These are phyloP conservation scores for Phalaenopsis hybrid DNA, from an alignment of 116 monocot species.

Conservation along the genomic window DNA sequence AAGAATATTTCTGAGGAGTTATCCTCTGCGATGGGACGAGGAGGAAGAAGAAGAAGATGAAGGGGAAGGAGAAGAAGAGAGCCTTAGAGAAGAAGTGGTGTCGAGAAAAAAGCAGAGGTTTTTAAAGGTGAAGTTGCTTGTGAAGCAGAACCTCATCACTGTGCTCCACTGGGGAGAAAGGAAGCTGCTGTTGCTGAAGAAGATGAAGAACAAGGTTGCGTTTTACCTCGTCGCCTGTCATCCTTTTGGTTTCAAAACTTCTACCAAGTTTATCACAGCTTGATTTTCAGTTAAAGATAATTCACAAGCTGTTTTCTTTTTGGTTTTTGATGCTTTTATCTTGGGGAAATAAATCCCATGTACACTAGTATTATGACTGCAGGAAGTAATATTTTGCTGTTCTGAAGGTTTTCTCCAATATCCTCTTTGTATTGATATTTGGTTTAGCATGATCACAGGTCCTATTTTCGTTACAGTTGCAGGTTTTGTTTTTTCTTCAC, in stretches of 20 bases:
- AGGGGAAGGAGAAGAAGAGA: neutral
- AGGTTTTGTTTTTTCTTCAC: no score
- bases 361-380: neutral
- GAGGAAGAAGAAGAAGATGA: constrained; percentile 9
- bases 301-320: neutral
- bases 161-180: constrained; percentile 45
- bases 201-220: constrained; percentile 49
- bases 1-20: constrained; percentile 65
- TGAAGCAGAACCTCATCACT: constrained; percentile 36
- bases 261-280: constrained; percentile 20
- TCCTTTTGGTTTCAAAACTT: constrained; percentile 37
- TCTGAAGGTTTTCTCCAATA: no score
- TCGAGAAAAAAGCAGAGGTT: neutral
- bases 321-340: neutral
- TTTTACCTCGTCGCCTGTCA: constrained; percentile 49
- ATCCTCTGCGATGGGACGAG: constrained; percentile 59
- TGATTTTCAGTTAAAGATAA: neutral
- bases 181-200: constrained; percentile 38
- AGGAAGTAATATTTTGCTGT: no score
- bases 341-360: neutral
- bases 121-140: neutral
- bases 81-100: constrained; percentile 4
- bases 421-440: no score
- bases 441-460: no score
- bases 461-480: no score